phyloP scores from a whole-genome alignment of 805 yeast genomes.

The Saccharomycopsis synnaedendra region DNA sequence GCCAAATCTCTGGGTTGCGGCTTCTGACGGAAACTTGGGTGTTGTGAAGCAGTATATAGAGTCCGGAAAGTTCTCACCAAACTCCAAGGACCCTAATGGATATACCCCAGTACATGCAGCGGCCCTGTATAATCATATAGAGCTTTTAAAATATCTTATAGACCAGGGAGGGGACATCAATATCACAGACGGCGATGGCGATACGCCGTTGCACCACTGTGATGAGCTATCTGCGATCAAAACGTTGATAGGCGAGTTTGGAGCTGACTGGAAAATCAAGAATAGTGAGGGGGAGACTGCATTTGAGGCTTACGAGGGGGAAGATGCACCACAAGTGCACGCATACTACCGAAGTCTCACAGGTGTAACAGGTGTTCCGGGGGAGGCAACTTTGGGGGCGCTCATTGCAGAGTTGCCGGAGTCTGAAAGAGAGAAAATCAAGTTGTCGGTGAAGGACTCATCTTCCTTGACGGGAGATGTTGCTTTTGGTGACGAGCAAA shows the following conservation, averaged over 20 bases:
- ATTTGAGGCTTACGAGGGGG: slow-evolving; percentile 53
- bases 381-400: background rate
- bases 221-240: slow-evolving; percentile 63
- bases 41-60: slow-evolving; percentile 46
- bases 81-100: slow-evolving; percentile 82
- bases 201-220: slow-evolving; percentile 86
- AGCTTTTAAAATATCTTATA: slow-evolving; percentile 48
- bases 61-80: slow-evolving; percentile 44
- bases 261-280: slow-evolving; percentile 51
- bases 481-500: background rate
- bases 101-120: slow-evolving; percentile 98
- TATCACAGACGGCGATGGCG: slow-evolving; percentile 80
- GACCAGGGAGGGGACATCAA: slow-evolving; percentile 53
- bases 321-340: slow-evolving; percentile 35
- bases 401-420: background rate
- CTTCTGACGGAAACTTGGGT: slow-evolving; percentile 67
- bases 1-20: slow-evolving; percentile 86
- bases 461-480: slow-evolving; percentile 23
- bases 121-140: slow-evolving; percentile 79
- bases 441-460: slow-evolving; percentile 42
- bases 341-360: background rate
- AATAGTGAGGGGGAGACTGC: slow-evolving; percentile 74
- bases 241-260: slow-evolving; percentile 49
- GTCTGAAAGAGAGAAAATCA: slow-evolving; percentile 32
- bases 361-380: background rate